Percentiles rank a stretch among this genome's conserved stretches.
These are phyloP conservation scores for Trypanosoma grayi DNA, from an alignment of 208 protist species.

Conservation along the genomic window DNA sequence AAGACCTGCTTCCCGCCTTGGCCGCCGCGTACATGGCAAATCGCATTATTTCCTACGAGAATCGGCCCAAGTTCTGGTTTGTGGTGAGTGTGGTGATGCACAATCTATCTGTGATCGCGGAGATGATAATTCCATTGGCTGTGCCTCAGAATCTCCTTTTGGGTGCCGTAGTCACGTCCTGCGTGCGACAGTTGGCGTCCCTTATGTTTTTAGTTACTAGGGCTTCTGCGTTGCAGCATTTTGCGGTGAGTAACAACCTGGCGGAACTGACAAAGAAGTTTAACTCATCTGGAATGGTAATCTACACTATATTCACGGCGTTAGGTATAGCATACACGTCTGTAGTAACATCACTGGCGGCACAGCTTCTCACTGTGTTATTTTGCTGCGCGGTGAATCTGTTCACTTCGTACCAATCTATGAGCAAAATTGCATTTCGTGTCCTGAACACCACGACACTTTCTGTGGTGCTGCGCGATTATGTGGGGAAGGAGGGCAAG, in stretches of 20 bases:
- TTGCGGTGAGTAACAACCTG: constrained; percentile 74
- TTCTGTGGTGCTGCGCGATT: constrained; percentile 51
- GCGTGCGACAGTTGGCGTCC: constrained; percentile 75
- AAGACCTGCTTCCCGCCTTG: constrained; percentile 73
- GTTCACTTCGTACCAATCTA: constrained; percentile 51
- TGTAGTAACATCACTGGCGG: constrained; percentile 57
- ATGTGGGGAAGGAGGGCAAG: constrained; percentile 30
- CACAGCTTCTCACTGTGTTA: constrained; percentile 65
- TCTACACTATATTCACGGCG: constrained; percentile 71
- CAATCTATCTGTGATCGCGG: constrained; percentile 71
- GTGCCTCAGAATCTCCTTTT: constrained; percentile 66
- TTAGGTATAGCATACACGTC: constrained; percentile 74
- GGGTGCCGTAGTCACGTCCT: constrained; percentile 67
- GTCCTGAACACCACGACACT: constrained; percentile 74
- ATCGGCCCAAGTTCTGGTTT: constrained; percentile 90
- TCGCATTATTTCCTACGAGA: constrained; percentile 80
- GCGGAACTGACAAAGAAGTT: constrained; percentile 88
- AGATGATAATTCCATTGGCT: constrained; percentile 75
- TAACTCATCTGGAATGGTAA: constrained; percentile 85
- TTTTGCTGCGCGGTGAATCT: constrained; percentile 67
- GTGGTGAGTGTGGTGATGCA: constrained; percentile 74
- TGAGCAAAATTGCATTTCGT: constrained; percentile 73
- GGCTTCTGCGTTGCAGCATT: constrained; percentile 79
- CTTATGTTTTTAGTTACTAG: constrained; percentile 85
- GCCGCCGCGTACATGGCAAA: constrained; percentile 82